phyloP scores from a whole-genome alignment of 2,329 filamentous ascomycete genomes.

The Penicillium sumatraense region DNA sequence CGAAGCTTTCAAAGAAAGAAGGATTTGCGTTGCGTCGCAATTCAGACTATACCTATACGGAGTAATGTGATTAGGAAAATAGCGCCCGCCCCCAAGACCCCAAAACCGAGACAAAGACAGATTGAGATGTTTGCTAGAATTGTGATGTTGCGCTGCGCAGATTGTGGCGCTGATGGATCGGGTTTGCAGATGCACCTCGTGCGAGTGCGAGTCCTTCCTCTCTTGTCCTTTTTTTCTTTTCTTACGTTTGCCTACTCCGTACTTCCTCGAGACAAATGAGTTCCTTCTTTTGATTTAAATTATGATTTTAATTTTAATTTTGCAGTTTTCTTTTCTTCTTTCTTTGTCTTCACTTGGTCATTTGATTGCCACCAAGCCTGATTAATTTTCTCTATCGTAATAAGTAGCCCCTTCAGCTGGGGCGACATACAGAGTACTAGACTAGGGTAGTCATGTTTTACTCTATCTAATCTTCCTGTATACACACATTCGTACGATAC shows the following conservation, averaged over 20 bases:
- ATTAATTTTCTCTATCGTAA: too few species aligned
- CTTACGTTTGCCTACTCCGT: background rate
- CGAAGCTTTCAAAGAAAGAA: background rate
- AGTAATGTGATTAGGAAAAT: too few species aligned
- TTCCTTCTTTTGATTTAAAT: too few species aligned
- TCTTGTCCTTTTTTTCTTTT: background rate
- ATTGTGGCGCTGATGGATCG: conserved; percentile 3
- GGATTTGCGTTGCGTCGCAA: background rate
- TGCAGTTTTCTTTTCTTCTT: too few species aligned
- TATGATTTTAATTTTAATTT: too few species aligned
- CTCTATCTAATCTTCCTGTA: too few species aligned
- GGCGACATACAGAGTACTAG: too few species aligned
- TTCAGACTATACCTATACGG: background rate
- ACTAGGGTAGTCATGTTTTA: too few species aligned
- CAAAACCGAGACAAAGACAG: background rate
- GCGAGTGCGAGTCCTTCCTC: background rate
- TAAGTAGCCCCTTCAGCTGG: too few species aligned
- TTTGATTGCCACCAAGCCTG: too few species aligned
- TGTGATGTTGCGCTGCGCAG: background rate
- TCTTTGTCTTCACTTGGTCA: too few species aligned
- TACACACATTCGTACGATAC: too few species aligned
- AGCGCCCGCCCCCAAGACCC: background rate
- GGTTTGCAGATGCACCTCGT: conserved; percentile 5
- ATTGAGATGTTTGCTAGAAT: background rate
- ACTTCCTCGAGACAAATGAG: background rate